phyloP scores from a whole-genome alignment of 768 basidiomycete species.

The Tephrocybe rancida region DNA sequence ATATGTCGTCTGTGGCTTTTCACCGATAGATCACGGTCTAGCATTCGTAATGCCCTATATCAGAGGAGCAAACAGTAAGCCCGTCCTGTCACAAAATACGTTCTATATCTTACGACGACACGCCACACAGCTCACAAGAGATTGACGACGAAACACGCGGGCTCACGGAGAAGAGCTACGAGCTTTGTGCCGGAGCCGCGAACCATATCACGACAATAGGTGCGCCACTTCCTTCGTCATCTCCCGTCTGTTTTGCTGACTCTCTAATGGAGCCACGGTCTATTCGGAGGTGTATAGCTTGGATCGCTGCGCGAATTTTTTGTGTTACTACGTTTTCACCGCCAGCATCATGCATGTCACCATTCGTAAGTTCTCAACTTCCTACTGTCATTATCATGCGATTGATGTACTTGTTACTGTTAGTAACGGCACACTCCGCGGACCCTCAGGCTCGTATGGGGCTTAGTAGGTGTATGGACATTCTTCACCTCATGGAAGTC shows the following conservation, averaged over 20 bases:
- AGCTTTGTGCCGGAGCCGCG: slow-evolving; percentile 76
- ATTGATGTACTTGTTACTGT: background rate
- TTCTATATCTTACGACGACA: background rate
- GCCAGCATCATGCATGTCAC: slow-evolving; percentile 82
- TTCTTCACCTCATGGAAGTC: slow-evolving; percentile 63
- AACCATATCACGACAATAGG: slow-evolving; percentile 76
- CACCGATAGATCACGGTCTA: slow-evolving; percentile 21
- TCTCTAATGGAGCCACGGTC: slow-evolving; percentile 41
- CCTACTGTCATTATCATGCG: background rate
- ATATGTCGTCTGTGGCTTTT: slow-evolving; percentile 1
- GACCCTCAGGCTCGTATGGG: slow-evolving; percentile 74
- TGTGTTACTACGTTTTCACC: slow-evolving; percentile 80
- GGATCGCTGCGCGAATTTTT: slow-evolving; percentile 64
- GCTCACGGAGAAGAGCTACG: slow-evolving; percentile 64
- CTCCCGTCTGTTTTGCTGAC: background rate
- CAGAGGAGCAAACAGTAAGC: slow-evolving; percentile 43
- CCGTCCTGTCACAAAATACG: background rate
- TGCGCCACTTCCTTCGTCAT: slow-evolving; percentile 26
- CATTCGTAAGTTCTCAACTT: slow-evolving; percentile 52
- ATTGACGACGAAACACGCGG: slow-evolving; percentile 58
- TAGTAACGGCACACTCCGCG: slow-evolving; percentile 64
- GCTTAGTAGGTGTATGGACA: slow-evolving; percentile 66
- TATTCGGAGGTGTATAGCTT: slow-evolving; percentile 68
- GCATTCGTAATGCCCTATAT: slow-evolving; percentile 40
- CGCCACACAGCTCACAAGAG: slow-evolving; percentile 35